Conservation (phyloP, 2,329 filamentous ascomycete species). For the Xylariaceae sp. region DNA sequence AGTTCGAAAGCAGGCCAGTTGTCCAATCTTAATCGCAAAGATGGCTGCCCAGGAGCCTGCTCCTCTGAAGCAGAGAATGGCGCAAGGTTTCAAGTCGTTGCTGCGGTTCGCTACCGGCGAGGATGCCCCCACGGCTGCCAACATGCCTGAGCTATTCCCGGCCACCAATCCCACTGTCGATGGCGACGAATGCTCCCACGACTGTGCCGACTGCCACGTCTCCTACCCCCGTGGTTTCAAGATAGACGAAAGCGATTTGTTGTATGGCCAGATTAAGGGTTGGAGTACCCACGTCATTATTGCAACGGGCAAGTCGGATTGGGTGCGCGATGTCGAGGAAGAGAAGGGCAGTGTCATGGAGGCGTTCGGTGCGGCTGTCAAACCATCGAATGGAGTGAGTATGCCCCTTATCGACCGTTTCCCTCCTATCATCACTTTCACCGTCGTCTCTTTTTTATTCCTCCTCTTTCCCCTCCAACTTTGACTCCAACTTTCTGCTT, state of each 20-base stretch:
- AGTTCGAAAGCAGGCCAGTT: neutral
- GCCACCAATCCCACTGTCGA: constrained; percentile 70
- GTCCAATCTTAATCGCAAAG: neutral
- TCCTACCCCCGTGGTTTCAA: constrained; percentile 67
- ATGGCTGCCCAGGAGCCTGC: constrained; percentile 12
- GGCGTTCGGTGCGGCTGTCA: constrained; percentile 55
- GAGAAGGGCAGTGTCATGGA: constrained; percentile 84
- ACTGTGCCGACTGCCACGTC: constrained; percentile 77
- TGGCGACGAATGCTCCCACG: constrained; percentile 81
- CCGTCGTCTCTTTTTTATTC: neutral
- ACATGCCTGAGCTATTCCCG: constrained; percentile 57
- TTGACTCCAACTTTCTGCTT: too few species aligned
- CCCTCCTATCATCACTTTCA: neutral
- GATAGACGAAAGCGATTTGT: constrained; percentile 68
- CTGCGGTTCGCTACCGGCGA: constrained; percentile 34
- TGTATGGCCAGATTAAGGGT: constrained; percentile 81
- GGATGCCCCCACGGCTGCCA: constrained; percentile 23
- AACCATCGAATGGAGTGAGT: constrained; percentile 64
- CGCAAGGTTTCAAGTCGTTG: constrained; percentile 39
- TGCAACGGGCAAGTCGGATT: constrained; percentile 93
- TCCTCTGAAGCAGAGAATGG: constrained; percentile 33
- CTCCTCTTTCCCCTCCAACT: too few species aligned
- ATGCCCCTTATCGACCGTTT: neutral
- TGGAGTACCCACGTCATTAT: constrained; percentile 89
- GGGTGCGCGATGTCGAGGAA: constrained; percentile 82